Evolutionary conservation across 2,329 filamentous ascomycete species (phyloP), one percentile per base, ranked within the genome.

Genomic region (Trichoderma simmonsii): DNA sequence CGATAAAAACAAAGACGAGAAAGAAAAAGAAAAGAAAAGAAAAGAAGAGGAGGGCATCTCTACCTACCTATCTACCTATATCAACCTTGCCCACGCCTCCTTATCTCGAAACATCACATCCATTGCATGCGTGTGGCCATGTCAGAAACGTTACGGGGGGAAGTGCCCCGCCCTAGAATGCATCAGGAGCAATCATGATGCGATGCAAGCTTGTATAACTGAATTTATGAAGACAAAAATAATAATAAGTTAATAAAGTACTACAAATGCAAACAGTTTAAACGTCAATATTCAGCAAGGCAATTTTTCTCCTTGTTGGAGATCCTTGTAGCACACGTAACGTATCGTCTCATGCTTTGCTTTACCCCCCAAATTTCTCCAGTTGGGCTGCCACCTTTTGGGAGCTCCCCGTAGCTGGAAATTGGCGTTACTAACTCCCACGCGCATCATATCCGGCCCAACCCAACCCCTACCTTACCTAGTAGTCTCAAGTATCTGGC

Each of bases 1-100:
- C 34, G 39, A 68, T 79, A 66, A 78, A 12, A 36, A 15, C 6
- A 59, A 21, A 39, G 14, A 24, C n/a, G 32, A n/a, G 15, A 32
- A 30, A 12, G 11, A 21, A 54, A 21, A 54, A 24, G 21, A 54
- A 24, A 21, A 24, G 21, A 54, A 24, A 21, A 6, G n/a, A n/a
- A 48, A 48, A 32, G 28, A 60, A 21, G 30, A 32, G 56, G 26
- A 59, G 56, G 56, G 21, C 48, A 51, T 51, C 9, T 21, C 48
- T 54, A 24, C 48, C 48, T 54, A 54, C 48, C 48, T 54, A 48
- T n/a, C 8, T 48, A 54, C 48, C n/a, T 54, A 54, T 24, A 54
- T 12, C 48, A 21, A 51, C 43, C 43, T 51, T 51, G n/a, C 43
- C 18, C 11, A 51, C 43, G n/a, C 43, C 43, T 24, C 48, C n/a